A percentile compares a stretch with the other conserved stretches of the same genome.
phyloP scores from a whole-genome alignment of 169 alveolate genomes.

The Besnoitia besnoiti region DNA sequence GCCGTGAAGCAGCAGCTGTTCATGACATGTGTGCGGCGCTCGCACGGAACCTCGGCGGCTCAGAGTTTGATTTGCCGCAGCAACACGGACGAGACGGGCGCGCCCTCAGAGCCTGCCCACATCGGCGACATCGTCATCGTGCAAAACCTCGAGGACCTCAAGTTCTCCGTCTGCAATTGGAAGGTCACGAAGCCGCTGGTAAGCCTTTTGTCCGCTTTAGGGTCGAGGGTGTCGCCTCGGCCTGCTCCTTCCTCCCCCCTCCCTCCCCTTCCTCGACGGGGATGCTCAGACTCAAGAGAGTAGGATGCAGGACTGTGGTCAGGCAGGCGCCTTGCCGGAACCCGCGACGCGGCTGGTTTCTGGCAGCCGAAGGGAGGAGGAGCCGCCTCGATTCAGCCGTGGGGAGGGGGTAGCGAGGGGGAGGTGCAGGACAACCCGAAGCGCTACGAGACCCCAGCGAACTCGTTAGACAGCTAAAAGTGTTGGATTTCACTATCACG shows the following conservation, averaged over 20 bases:
- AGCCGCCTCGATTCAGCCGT: no score
- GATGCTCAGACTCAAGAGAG: no score
- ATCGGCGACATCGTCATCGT: slow-evolving; percentile 36
- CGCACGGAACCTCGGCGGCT: background rate
- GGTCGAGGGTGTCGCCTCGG: background rate
- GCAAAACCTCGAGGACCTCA: slow-evolving; percentile 54
- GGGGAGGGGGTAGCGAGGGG: no score
- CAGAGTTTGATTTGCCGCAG: background rate
- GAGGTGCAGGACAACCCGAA: no score
- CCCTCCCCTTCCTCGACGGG: background rate
- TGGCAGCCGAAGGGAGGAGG: no score
- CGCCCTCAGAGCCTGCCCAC: slow-evolving; percentile 39
- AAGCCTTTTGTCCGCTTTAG: no score
- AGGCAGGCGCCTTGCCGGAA: no score
- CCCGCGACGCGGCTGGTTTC: no score
- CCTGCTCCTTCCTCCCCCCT: background rate
- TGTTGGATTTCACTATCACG: no score
- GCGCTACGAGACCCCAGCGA: no score
- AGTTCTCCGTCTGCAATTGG: slow-evolving; percentile 64
- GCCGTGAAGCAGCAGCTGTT: slow-evolving; percentile 35
- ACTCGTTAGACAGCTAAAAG: no score
- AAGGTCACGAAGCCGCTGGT: slow-evolving; percentile 62
- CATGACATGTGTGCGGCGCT: slow-evolving; percentile 8
- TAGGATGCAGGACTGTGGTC: no score
- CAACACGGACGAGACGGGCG: slow-evolving; percentile 5